A percentile compares a stretch with the other conserved stretches of the same genome.
Evolutionary conservation across 2,329 filamentous ascomycete genomes (phyloP).

Genomic region (Colletotrichum sp.): DNA sequence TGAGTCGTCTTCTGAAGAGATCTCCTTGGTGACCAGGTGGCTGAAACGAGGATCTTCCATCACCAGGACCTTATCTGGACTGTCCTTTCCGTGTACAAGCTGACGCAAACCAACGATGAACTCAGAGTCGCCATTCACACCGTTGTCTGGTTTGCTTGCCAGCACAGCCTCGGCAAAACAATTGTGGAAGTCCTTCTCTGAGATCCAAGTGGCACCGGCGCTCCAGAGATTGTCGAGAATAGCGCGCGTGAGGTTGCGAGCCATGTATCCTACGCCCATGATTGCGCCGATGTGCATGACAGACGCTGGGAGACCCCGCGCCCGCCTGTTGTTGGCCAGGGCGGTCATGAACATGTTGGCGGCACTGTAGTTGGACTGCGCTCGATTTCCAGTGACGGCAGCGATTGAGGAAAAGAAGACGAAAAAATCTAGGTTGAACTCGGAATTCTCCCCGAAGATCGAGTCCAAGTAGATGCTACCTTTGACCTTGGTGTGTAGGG

Average conservation of each 20-base stretch:
- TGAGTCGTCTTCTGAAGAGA: background rate
- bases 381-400: constrained; percentile 29
- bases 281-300: constrained; percentile 42
- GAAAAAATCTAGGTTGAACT: constrained; percentile 36
- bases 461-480: background rate
- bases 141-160: constrained; percentile 28
- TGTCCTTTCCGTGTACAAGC: background rate
- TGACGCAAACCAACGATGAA: background rate
- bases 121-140: background rate
- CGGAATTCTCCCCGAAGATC: background rate
- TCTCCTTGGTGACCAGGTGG: background rate
- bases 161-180: constrained; percentile 46
- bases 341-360: constrained; percentile 47
- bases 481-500: background rate
- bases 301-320: constrained; percentile 39
- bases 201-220: constrained; percentile 11
- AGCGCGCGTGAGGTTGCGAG: constrained; percentile 12
- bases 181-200: constrained; percentile 40
- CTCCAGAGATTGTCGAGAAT: background rate
- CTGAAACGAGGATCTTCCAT: background rate
- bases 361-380: constrained; percentile 49
- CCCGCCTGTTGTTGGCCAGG: constrained; percentile 37
- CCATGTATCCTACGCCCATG: constrained; percentile 45
- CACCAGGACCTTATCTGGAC: background rate
- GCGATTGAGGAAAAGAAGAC: constrained; percentile 36